Conservation (phyloP, 176 grass and related monocot genomes). For the Raddia distichophylla region DNA sequence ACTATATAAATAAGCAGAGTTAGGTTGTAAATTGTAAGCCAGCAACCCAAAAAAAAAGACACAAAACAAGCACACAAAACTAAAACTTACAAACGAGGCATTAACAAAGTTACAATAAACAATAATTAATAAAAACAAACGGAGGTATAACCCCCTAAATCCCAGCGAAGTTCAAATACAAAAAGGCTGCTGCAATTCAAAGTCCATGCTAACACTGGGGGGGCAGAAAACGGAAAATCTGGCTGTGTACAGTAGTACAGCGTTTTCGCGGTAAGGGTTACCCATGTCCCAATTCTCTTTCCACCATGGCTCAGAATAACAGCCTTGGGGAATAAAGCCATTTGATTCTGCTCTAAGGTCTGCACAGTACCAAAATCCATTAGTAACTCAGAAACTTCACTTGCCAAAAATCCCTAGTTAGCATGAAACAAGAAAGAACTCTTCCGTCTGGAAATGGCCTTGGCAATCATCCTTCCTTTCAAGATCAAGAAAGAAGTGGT, state of each 20-base stretch:
- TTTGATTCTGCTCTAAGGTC: constrained; percentile 29
- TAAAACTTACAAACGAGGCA: constrained; percentile 11
- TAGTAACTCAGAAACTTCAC: not conserved
- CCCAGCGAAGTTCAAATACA: constrained; percentile 46
- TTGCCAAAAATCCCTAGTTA: not conserved
- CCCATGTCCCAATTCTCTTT: constrained; percentile 26
- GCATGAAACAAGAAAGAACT: too few species aligned
- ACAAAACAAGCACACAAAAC: constrained; percentile 27
- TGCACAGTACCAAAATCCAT: constrained; percentile 5
- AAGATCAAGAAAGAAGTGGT: not conserved
- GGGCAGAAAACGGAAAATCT: not conserved
- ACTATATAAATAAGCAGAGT: not conserved
- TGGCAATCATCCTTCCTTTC: not conserved
- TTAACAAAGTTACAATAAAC: constrained; percentile 47
- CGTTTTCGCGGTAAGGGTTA: constrained; percentile 19
- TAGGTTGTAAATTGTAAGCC: not conserved
- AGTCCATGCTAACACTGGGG: constrained; percentile 41
- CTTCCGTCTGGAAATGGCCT: not conserved
- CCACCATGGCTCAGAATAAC: constrained; percentile 13
- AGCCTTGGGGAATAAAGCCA: constrained; percentile 3
- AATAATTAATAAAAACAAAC: constrained; percentile 49
- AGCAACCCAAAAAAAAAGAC: constrained; percentile 22
- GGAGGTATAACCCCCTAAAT: constrained; percentile 39
- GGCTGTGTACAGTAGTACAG: constrained; percentile 13
- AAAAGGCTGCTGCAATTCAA: constrained; percentile 46